phyloP scores from a whole-genome alignment of 75 land plant genomes.

The Larix kaempferi region DNA sequence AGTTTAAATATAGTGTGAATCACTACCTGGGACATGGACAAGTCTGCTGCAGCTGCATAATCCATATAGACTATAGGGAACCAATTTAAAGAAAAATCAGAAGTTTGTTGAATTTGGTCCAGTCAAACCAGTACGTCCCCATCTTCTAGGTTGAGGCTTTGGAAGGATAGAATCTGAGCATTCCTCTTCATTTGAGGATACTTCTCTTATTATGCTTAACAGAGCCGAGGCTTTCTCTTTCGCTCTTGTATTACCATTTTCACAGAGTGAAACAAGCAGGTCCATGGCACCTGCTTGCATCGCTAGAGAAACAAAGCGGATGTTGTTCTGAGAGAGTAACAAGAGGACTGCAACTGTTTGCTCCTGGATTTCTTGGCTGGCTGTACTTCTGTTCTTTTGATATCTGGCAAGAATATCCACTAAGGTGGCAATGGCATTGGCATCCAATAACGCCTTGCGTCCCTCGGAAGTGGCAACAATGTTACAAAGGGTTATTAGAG shows the following conservation, averaged over 20 bases:
- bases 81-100: neutral
- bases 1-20: neutral
- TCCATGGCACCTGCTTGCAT: slow-evolving; percentile 57
- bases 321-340: slow-evolving; percentile 54
- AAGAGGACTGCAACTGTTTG: slow-evolving; percentile 65
- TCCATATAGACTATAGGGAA: neutral
- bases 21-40: neutral
- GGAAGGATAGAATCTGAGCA: slow-evolving; percentile 1
- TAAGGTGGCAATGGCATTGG: slow-evolving; percentile 29
- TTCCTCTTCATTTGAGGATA: slow-evolving; percentile 5
- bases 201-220: slow-evolving; percentile 7
- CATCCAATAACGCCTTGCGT: slow-evolving; percentile 55
- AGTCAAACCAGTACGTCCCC: neutral
- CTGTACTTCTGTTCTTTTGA: slow-evolving; percentile 9
- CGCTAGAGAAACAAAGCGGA: slow-evolving; percentile 67
- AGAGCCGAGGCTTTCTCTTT: slow-evolving; percentile 11
- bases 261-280: slow-evolving; percentile 8
- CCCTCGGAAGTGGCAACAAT: slow-evolving; percentile 67
- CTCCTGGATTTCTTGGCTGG: slow-evolving; percentile 43
- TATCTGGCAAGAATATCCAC: slow-evolving; percentile 31
- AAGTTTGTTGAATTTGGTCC: slow-evolving; percentile 6
- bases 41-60: neutral
- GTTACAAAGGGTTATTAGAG: slow-evolving; percentile 54
- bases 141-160: neutral
- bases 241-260: slow-evolving; percentile 8